Evolutionary conservation across 495 filamentous ascomycete genomes (phyloP), one percentile per base, ranked within the genome.

Genomic region (Lasiosphaeria hispida): DNA sequence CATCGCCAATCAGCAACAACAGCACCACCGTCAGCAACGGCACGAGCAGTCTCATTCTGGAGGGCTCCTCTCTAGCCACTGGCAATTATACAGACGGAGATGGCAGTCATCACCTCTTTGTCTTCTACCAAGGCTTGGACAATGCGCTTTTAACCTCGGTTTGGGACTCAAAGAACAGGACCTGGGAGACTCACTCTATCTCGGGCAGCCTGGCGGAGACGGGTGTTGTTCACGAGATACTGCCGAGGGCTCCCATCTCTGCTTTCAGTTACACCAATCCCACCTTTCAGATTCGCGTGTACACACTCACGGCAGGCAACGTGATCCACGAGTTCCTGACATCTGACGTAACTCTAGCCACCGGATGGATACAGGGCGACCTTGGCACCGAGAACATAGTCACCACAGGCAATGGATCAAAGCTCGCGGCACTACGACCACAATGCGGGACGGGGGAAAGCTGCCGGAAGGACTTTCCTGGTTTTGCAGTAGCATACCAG

Each of bases 361-460:
- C 33, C 2, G 8, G 8, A 4, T 51, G 48, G 48, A 10, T 34
- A 1, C 34, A 15, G 48, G 48, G 48, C n/a, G n/a, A 15, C 1
- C 34, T 51, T 11, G 48, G 48, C 6, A 11, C 17, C 8, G 34
- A 39, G 3, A 17, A 11, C 2, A 11, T 37, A 4, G 11, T 38
- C 8, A 34, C 30, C 4, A 36, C 17, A 10, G 11, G 14, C 2
- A 18, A 38, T 1, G 48, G 48, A 5, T 51, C 48, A n/a, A 39
- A 19, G 48, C 33, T 51, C 13, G 48, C 48, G 1, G 48, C 48
- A 17, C 48, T 51, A 36, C 34, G 48, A 15, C 48, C 48, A 36
- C 48, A 51, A 8, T 51, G 48, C 34, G 48, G 48, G n/a, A 51
- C 48, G 35, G 33, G 48, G 2, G 17, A 39, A 0, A 15, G 39